A percentile compares a stretch with the other conserved stretches of the same genome.
These are phyloP conservation scores for Vanderwaltozyma polyspora DNA, from an alignment of 805 yeast genomes.

Conservation along the genomic window DNA sequence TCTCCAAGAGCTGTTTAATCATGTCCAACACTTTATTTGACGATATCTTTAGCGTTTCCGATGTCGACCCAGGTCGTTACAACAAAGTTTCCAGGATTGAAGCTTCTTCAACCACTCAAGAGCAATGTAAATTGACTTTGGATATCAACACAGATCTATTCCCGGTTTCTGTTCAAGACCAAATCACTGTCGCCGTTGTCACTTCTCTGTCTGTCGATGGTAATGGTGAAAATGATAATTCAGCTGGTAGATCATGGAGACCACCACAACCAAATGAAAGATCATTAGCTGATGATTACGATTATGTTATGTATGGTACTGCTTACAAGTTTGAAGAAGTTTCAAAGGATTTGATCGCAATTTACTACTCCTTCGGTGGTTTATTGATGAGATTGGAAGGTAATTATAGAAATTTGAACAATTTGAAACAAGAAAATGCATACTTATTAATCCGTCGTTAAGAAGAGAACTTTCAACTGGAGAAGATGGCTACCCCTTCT, in stretches of 20 bases:
- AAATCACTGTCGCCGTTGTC: slow-evolving; percentile 78
- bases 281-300: slow-evolving; percentile 90
- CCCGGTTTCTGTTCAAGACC: slow-evolving; percentile 67
- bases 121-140: slow-evolving; percentile 65
- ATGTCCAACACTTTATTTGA: slow-evolving; percentile 79
- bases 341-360: slow-evolving; percentile 55
- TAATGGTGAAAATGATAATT: slow-evolving; percentile 30
- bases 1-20: too few species aligned
- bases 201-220: slow-evolving; percentile 53
- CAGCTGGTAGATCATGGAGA: slow-evolving; percentile 31
- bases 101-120: slow-evolving; percentile 68
- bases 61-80: slow-evolving; percentile 80
- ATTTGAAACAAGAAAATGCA: slow-evolving; percentile 87
- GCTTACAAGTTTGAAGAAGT: slow-evolving; percentile 94
- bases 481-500: too few species aligned
- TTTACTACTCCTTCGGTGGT: slow-evolving; percentile 93
- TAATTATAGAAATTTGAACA: slow-evolving; percentile 76
- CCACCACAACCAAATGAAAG: slow-evolving; percentile 71
- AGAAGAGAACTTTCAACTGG: too few species aligned
- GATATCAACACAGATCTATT: slow-evolving; percentile 88
- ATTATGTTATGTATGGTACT: slow-evolving; percentile 96
- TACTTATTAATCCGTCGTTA: slow-evolving; percentile 72
- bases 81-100: slow-evolving; percentile 84
- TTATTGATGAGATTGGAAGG: slow-evolving; percentile 90
- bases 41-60: slow-evolving; percentile 78